phyloP scores from a whole-genome alignment of 805 yeast genomes.

The Yarrowia sp. region DNA sequence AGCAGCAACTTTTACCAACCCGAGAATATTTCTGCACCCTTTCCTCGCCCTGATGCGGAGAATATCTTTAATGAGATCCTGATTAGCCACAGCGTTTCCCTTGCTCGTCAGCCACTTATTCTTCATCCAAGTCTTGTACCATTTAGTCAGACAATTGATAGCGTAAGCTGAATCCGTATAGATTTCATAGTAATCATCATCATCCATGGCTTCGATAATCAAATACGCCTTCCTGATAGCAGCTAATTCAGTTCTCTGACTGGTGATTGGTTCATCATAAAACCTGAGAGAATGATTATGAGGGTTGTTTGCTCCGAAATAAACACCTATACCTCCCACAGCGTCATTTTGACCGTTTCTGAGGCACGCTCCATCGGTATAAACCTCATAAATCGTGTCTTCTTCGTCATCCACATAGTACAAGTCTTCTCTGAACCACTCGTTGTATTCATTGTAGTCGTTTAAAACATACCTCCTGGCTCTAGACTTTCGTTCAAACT shows the following conservation, averaged over 20 bases:
- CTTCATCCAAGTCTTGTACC: background rate
- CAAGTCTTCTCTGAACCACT: background rate
- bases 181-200: background rate
- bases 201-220: background rate
- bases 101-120: background rate
- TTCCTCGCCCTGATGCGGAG: background rate
- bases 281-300: background rate
- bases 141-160: background rate
- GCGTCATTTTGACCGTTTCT: background rate
- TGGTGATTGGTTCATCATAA: background rate
- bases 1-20: background rate
- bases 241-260: background rate
- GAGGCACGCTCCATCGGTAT: background rate
- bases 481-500: background rate
- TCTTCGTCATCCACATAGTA: background rate
- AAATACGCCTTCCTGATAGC: background rate
- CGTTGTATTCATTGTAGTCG: background rate
- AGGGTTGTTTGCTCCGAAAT: background rate
- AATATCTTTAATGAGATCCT: background rate
- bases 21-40: background rate
- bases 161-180: background rate
- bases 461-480: background rate
- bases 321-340: background rate
- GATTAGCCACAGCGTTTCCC: background rate
- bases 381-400: background rate